Evolutionary conservation across 2,329 filamentous ascomycete species (phyloP), one percentile per base, ranked within the genome.

Genomic region (Trichoderma guizhouense): DNA sequence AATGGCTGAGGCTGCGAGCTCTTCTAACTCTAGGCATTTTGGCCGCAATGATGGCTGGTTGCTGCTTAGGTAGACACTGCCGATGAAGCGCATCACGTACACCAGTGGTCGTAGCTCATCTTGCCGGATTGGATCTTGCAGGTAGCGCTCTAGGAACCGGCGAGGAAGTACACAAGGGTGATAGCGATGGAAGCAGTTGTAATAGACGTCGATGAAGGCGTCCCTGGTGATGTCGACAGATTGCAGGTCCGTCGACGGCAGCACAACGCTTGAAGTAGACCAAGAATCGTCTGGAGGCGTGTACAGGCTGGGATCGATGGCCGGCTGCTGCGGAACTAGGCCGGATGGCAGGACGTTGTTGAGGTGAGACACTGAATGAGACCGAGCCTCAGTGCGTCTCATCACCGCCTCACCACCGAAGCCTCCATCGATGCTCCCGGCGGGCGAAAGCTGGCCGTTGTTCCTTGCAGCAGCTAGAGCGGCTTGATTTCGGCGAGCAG

Each of bases 151-250:
- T 2, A 81, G 47, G 7, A 76, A 73, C 1, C 28, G 63, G 1
- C 39, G 71, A 0, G 80, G 80, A 0, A 78, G 68, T 3, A 76
- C 71, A 7, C 77, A 77, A 0, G 80, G 82, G 64, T 79, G 83
- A 6, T 77, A 79, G 18, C 39, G 74, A 72, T 80, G 81, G 57
- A 79, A 84, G 58, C 73, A 79, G 58, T 71, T 75, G 72, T 83
- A 84, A 63, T 83, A 84, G 0, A 77, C 74, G 2, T 78, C 74
- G 1, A 82, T 69, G 1, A 82, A 72, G 18, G 75, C 0, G 18
- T 81, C 79, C 0, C 69, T 61, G 1, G 47, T 26, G 9, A 76
- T 21, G 12, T 43, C 18, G 0, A 73, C 28, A 28, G 64, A 15
- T 26, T 73, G 73, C 51, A 53, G 21, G 36, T 71, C 69, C 21